Evolutionary conservation across 2,329 filamentous ascomycete species (phyloP), one percentile per base, ranked within the genome.

Genomic region (Botrytis pseudocinerea): DNA sequence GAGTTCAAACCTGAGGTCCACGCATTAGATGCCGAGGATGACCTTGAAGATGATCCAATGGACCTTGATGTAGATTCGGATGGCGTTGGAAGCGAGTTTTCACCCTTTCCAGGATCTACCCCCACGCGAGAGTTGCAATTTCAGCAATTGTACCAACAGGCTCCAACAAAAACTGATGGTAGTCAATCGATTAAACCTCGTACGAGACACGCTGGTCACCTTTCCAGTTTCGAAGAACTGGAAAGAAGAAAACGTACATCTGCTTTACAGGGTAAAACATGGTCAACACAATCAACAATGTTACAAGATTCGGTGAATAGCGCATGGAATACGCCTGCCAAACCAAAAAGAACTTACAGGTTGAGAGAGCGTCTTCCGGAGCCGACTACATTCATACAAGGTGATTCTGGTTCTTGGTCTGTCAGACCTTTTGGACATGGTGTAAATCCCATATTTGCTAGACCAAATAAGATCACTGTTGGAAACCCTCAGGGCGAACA

Each of bases 351-450:
- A 63, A 28, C 38, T 7, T 72, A 69, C 5, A 74, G 65, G 28
- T 46, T 71, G 32, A 74, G 69, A 71, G 57, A 65, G n/a, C 70
- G 71, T 28, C 65, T 80, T 18, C 78, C 79, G 38, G 79, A 81
- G 63, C 78, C 79, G 3, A 75, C 78, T 28, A 81, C 80, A 14
- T 79, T 73, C 44, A 74, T 82, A 71, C 80, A 82, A 74, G 73
- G 69, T 22, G 40, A 70, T 22, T 74, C 77, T 72, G 78, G 78
- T 22, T 70, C 80, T 42, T 81, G 80, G 80, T 77, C 74, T 54
- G 63, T 77, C 40, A 74, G 78, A 68, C 76, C 78, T 25, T 79
- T 76, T 71, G 80, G 80, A 22, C 80, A 81, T 76, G 80, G 80
- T 42, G 78, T 77, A 7, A 76, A 76, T 22, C 78, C 80, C 22